Conservation (phyloP, 2,329 filamentous ascomycete species). For the Davidsoniella neocaledoniae region DNA sequence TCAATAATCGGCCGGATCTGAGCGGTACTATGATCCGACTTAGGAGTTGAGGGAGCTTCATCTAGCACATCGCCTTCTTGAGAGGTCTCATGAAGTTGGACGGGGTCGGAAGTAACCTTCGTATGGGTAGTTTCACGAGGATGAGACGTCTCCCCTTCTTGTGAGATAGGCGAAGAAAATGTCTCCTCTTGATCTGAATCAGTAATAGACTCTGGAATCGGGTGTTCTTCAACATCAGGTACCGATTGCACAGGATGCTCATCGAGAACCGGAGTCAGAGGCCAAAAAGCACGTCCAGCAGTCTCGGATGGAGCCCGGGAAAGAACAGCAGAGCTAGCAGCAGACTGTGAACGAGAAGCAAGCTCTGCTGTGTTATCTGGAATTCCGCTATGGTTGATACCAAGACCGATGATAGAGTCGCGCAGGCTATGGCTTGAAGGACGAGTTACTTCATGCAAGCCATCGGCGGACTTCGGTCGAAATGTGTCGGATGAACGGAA, state of each 20-base stretch:
- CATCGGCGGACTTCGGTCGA: too few species aligned
- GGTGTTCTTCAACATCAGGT: background rate
- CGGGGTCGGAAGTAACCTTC: too few species aligned
- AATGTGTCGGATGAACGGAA: too few species aligned
- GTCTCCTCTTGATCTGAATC: background rate
- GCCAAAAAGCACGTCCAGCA: background rate
- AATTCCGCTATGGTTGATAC: slow-evolving; percentile 5
- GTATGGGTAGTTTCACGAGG: too few species aligned
- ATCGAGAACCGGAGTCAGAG: background rate
- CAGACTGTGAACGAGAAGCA: background rate
- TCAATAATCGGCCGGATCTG: too few species aligned
- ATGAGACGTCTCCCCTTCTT: too few species aligned
- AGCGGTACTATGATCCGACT: too few species aligned
- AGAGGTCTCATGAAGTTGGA: too few species aligned
- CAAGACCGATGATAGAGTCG: slow-evolving; percentile 18
- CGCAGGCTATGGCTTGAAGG: background rate
- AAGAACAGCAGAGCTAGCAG: background rate
- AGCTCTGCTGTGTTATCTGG: background rate
- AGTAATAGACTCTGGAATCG: background rate
- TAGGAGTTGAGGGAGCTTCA: too few species aligned
- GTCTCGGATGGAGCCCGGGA: background rate
- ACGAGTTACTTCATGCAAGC: background rate
- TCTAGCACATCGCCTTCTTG: too few species aligned
- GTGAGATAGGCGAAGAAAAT: background rate
- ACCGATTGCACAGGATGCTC: background rate